Evolutionary conservation across 31 red algal genomes (phyloP).

Genomic region (Bonnemaisonia californica): DNA sequence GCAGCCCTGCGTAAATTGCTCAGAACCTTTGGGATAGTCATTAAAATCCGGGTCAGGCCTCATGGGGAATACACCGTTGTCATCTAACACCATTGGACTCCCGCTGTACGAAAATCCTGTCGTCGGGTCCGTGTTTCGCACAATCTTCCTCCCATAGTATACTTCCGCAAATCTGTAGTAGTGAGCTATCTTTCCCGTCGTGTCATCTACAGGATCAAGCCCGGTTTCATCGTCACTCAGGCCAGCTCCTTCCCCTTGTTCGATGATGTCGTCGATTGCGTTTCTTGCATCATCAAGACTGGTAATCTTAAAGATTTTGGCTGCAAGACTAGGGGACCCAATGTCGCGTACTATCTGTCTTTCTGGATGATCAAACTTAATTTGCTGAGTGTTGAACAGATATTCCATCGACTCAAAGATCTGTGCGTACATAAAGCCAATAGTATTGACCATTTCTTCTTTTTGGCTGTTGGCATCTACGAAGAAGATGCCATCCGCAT

Average conservation of each 20-base stretch:
- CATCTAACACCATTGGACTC: not conserved
- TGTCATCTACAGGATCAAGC: not conserved
- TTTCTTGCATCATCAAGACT: not conserved
- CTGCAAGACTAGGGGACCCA: not conserved
- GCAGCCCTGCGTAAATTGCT: not conserved
- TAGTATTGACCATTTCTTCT: not conserved
- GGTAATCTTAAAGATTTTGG: not conserved
- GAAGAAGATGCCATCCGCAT: too few relatives aligned
- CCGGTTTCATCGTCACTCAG: not conserved
- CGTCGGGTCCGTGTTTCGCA: not conserved
- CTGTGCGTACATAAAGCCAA: not conserved
- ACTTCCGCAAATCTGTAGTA: conserved; percentile 2
- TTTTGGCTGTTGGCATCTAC: not conserved
- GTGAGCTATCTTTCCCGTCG: not conserved
- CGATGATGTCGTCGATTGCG: not conserved
- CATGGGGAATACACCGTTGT: conserved; percentile 29
- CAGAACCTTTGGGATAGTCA: not conserved
- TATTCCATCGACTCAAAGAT: not conserved
- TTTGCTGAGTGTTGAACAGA: not conserved
- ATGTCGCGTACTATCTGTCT: too few relatives aligned
- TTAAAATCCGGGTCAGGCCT: conserved; percentile 30
- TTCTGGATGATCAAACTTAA: not conserved
- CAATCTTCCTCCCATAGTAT: not conserved
- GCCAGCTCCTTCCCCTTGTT: not conserved
- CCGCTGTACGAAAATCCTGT: not conserved